phyloP scores from a whole-genome alignment of 371 early-diverging fungal genomes.

The Mucor velutinosus region DNA sequence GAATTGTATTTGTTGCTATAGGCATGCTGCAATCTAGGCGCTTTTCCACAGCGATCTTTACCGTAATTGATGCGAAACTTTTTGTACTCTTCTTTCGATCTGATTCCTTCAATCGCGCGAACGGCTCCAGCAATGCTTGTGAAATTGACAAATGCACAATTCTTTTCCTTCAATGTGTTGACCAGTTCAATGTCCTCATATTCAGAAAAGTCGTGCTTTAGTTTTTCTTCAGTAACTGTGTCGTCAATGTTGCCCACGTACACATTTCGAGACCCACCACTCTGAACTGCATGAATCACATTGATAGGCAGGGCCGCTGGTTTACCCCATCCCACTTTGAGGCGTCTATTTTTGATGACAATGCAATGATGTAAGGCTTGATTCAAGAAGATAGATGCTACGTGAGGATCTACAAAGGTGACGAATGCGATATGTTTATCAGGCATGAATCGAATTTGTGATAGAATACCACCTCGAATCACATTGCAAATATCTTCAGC shows the following conservation, averaged over 20 bases:
- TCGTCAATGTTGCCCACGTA: slow-evolving; percentile 74
- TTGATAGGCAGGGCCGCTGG: slow-evolving; percentile 55
- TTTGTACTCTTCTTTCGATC: slow-evolving; percentile 53
- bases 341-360: slow-evolving; percentile 67
- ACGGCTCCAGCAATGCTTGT: slow-evolving; percentile 70
- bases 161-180: slow-evolving; percentile 76
- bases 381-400: slow-evolving; percentile 63
- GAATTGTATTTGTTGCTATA: not conserved
- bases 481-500: slow-evolving; percentile 83
- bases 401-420: slow-evolving; percentile 75
- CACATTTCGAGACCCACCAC: slow-evolving; percentile 82
- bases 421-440: slow-evolving; percentile 85
- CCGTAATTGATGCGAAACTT: slow-evolving; percentile 73
- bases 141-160: slow-evolving; percentile 86
- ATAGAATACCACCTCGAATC: slow-evolving; percentile 82
- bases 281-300: slow-evolving; percentile 61
- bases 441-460: slow-evolving; percentile 69
- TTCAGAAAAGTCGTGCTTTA: slow-evolving; percentile 68
- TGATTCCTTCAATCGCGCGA: slow-evolving; percentile 69
- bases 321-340: slow-evolving; percentile 84
- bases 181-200: slow-evolving; percentile 84
- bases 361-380: slow-evolving; percentile 61
- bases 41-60: slow-evolving; percentile 81
- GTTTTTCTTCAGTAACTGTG: slow-evolving; percentile 59
- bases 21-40: slow-evolving; percentile 12